Base-by-base conservation (phyloP, 108 stramenopile species). In the Asterionellopsis glacialis region DNA sequence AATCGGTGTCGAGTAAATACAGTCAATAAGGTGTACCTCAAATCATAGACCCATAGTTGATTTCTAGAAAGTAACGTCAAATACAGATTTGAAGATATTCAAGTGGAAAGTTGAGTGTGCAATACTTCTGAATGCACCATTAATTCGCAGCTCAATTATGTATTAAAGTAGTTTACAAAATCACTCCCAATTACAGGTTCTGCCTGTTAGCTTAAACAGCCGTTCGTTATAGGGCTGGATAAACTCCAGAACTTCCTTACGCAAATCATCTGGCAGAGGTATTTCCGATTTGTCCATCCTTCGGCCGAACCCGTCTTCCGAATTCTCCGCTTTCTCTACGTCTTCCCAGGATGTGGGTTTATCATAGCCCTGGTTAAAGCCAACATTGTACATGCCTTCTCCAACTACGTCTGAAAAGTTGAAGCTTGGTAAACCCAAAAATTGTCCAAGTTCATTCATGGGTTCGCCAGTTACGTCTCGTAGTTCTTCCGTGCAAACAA, bases 401-500 rank as follows among this genome's bases (percentile, higher is more conserved):
- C 27, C 57, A 0, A 85, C 64, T 7, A 83, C 65, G 21, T 66
- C 66, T 11, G 65, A 57, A 59, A 81, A 90, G 25, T 72, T 66
- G 63, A 71, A 88, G 4, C 59, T 48, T 5, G 91, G 91, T 44
- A 93, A 60, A 21, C 91, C 91, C 43, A 93, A 73, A 28, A 79
- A 86, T 9, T 69, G 52, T 0, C 81, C 60, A 25, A 93, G 45
- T 43, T 87, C 48, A 0, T 73, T 69, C 68, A 93, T 59, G 0
- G 80, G 16, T 9, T 63, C 67, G 11, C 69, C 70, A 45, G 69
- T 45, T 14, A 51, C 24, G 57, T 84, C 60, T 15, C 62, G 66
- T 62, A 93, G 56, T 24, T 87, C 86, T 65, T 93, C 91, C 3
- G 80, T 89, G 59, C 91, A 93, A 15, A 85, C 64, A 52, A 89